phyloP scores from a whole-genome alignment of 2,329 filamentous ascomycete species.

The Ophiostoma quercus region DNA sequence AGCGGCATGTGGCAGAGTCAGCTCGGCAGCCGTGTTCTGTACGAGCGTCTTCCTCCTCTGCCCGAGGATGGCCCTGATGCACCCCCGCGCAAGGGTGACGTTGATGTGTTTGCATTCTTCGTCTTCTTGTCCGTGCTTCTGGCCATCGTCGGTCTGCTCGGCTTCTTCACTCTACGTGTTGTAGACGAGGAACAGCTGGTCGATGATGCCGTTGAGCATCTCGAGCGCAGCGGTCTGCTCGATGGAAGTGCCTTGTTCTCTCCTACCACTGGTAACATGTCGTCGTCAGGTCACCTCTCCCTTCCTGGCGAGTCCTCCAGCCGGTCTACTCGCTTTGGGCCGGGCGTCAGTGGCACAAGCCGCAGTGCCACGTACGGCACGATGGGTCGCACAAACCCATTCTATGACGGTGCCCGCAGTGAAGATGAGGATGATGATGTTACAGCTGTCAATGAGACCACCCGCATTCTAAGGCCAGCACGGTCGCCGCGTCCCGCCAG shows the following conservation, averaged over 20 bases:
- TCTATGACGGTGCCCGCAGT: slow-evolving; percentile 17
- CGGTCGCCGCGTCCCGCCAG: background rate
- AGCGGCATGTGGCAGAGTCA: slow-evolving; percentile 97
- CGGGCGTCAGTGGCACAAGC: slow-evolving; percentile 18
- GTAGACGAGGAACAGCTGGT: slow-evolving; percentile 84
- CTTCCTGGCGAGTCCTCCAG: slow-evolving; percentile 1
- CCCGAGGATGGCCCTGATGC: slow-evolving; percentile 47
- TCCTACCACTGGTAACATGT: slow-evolving; percentile 39
- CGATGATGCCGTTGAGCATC: slow-evolving; percentile 80
- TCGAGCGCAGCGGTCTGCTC: slow-evolving; percentile 82
- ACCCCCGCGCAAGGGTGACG: slow-evolving; percentile 46
- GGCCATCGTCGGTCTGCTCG: slow-evolving; percentile 63
- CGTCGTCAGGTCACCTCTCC: background rate
- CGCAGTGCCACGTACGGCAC: slow-evolving; percentile 24
- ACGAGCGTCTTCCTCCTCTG: slow-evolving; percentile 55
- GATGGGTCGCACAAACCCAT: slow-evolving; percentile 23
- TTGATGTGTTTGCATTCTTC: slow-evolving; percentile 82
- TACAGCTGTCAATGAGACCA: slow-evolving; percentile 17
- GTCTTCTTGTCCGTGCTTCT: slow-evolving; percentile 74
- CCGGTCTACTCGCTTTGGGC: slow-evolving; percentile 23
- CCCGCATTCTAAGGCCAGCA: slow-evolving; percentile 13
- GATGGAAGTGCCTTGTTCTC: slow-evolving; percentile 69
- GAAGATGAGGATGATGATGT: slow-evolving; percentile 23
- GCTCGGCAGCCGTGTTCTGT: slow-evolving; percentile 71
- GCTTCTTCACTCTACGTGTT: slow-evolving; percentile 67